Percentiles rank a stretch among this genome's conserved stretches.
These are phyloP conservation scores for Polychaeton citri DNA, from an alignment of 2,329 filamentous ascomycete genomes.

Conservation along the genomic window DNA sequence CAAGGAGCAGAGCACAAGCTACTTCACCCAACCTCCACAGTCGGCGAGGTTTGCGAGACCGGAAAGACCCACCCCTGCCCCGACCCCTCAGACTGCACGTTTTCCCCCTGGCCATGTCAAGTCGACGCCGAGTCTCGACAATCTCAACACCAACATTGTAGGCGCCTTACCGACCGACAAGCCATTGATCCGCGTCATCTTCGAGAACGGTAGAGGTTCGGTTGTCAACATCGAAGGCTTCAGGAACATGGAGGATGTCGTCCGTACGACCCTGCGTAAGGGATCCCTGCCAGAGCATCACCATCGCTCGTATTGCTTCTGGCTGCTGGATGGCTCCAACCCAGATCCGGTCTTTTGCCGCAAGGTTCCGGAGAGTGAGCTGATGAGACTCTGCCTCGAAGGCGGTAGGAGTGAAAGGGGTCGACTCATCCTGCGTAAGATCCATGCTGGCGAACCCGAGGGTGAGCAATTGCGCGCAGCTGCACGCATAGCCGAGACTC, in stretches of 20 bases:
- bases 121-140: conserved; percentile 73
- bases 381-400: conserved; percentile 85
- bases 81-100: conserved; percentile 47
- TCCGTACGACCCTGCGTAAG: conserved; percentile 77
- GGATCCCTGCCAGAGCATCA: conserved; percentile 80
- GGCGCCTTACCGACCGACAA: conserved; percentile 74
- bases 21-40: conserved; percentile 38
- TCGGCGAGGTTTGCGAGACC: conserved; percentile 32
- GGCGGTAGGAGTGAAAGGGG: conserved; percentile 74
- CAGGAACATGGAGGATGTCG: conserved; percentile 83
- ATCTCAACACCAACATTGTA: conserved; percentile 52
- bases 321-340: conserved; percentile 74
- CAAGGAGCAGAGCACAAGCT: conserved; percentile 35
- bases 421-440: conserved; percentile 77
- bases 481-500: conserved; percentile 78
- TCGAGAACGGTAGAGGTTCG: conserved; percentile 79
- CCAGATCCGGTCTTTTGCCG: conserved; percentile 70
- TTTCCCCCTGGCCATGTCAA: conserved; percentile 54
- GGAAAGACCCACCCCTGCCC: conserved; percentile 42
- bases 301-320: conserved; percentile 93
- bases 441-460: conserved; percentile 83
- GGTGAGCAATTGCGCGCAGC: conserved; percentile 75
- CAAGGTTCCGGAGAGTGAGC: conserved; percentile 70
- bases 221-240: conserved; percentile 88
- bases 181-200: conserved; percentile 85